Base-by-base conservation (phyloP, 1,284 basidiomycete species). In the Ustilago trichophora region DNA sequence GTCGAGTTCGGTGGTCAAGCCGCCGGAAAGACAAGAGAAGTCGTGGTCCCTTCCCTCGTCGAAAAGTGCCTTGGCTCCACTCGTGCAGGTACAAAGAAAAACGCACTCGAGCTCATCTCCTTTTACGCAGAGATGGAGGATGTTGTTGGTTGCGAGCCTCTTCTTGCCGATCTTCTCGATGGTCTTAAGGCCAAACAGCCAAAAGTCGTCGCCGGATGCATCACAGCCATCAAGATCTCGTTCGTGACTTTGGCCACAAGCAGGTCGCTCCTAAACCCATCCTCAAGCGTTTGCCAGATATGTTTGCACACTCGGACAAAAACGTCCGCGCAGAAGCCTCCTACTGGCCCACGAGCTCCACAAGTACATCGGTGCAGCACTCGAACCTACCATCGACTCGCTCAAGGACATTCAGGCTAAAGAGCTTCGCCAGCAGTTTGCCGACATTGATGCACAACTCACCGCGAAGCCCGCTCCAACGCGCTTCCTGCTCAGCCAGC, bases 401-500 rank as follows among this genome's bases (percentile, higher is more conserved):
- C 86, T 99, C 63, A 99, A 99, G 82, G 93, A 96, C 0, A 93
- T 98, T n/a, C 96, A 98, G 82, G 88, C 94, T 36, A 94, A 97
- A 81, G 96, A 98, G 78, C 83, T 99, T 59, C 92, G 92, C 75
- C 94, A 96, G 78, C 86, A 88, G 0, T 99, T 97, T 76, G 91
- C 91, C 65, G 84, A 82, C 25, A 85, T 95, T 84, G 93, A 96
- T 75, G 88, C 87, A 43, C 88, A 90, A 27, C 90, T 89, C 1
- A 90, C 89, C 69, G 91, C 91, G 0, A 90, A 90, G 65, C 93
- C 93, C 3, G 86, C 85, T 2, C 90, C 92, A 1, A 88, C 88
- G 55, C 85, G 94, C 53, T 85, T 88, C 73, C 97, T 96, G 9
- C 87, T 90, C 55, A 87, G 87, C 42, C 89, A 89, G 54, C 89